Evolutionary conservation across 129 eudicot species (phyloP), one percentile per base, ranked within the genome.

Genomic region (Ambrosia trifida): DNA sequence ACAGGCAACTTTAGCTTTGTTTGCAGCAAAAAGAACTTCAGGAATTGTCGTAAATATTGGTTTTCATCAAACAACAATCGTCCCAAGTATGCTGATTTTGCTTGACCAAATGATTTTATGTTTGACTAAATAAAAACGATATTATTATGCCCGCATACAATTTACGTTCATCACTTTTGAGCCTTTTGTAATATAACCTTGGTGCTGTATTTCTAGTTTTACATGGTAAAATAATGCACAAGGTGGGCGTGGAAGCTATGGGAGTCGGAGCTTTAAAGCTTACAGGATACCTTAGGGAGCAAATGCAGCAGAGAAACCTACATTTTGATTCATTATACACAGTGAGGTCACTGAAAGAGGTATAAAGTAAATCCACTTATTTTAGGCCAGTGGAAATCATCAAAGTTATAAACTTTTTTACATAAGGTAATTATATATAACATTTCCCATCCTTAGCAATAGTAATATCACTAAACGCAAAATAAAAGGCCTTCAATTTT

Each of bases 31-130:
- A 68, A 72, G 85, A 73, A 90, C 87, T 78, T 94, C 97, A 38
- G 97, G 96, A 75, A 94, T 94, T 60, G 91, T 94, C 72, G 97
- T 90, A 56, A 94, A 94, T 74, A 80, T 94, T 69, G 99, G 99
- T 72, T 94, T 94, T 68, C 83, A 87, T 74, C 96, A 90, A 66
- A 90, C 97, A 40, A 84, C 97, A 69, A 79, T 94, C 75, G 99
- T 89, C 66, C 99, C 99, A 79, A 87, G 99, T 94, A 83, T 75
- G 87, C 61, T 66, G 65, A 46, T 43, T 71, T 13, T 36, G 10
- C 2, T 76, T 70, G 44, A 57, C n/a, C 32, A 31, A 1, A 0
- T 24, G 28, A 24, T 24, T 1, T 24, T 69, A 17, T 38, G 12
- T 2, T 74, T 69, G 35, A 59, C 19, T 19, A 20, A 20, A 65